Evolutionary conservation across 2,329 filamentous ascomycete genomes (phyloP), one percentile per base, ranked within the genome.

Genomic region (Lecanicillium sp.): DNA sequence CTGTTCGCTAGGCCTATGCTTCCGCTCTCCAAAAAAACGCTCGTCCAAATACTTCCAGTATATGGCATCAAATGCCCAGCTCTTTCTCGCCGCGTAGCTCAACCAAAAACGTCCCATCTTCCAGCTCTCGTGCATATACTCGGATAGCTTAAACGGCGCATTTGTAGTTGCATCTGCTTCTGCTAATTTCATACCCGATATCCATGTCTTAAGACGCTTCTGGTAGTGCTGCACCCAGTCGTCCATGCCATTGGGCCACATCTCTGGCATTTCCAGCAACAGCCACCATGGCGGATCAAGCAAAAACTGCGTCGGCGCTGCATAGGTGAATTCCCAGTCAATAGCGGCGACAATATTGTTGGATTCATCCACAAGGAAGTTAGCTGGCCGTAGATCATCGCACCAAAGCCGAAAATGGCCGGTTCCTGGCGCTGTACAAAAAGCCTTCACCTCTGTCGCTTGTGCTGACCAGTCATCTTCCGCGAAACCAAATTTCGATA

Each of bases 261-360:
- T 29, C 17, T 39, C 41, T 8, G 48, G 44, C 0, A 25, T 12
- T 12, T 34, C 14, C 2, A 47, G 27, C 27, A 63, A 37, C 6
- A 64, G 46, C 60, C 59, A 64, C 55, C 54, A 60, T 28, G 60
- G 58, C 31, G 52, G 48, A 17, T 59, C 55, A 39, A 56, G 54
- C 2, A 51, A 34, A 40, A 57, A 62, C 38, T 64, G 54, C 5
- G 51, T 47, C 2, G 60, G 61, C 48, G 59, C 53, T 22, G 46
- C 43, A 44, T 65, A 58, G 18, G 59, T 58, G 34, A 60, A 64
- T 44, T 64, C 61, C 19, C 53, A 52, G 41, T 66, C 61, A 14
- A 60, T 55, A 15, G 50, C 42, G 1, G 48, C 54, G 5, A 48
- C 41, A 5, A 59, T 42, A 0, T 49, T 14, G 6, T 54, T 42